A percentile compares a stretch with the other conserved stretches of the same genome.
These are phyloP conservation scores for Rhodomyrtus tomentosa DNA, from an alignment of 345 rosid genomes.

Conservation along the genomic window DNA sequence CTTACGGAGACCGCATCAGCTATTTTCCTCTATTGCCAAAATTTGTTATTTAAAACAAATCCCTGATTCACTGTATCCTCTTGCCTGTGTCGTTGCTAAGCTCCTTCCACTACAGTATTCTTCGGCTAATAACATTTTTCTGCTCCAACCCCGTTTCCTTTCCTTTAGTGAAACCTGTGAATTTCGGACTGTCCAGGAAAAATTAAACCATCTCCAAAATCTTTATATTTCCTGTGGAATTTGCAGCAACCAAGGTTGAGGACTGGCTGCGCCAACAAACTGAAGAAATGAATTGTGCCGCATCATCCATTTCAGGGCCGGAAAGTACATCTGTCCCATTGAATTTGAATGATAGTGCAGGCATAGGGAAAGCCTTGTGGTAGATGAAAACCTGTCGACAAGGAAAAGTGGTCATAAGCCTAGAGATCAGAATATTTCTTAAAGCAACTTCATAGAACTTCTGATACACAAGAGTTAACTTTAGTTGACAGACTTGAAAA, in stretches of 20 bases:
- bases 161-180: not conserved
- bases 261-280: conserved; percentile 89
- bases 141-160: not conserved
- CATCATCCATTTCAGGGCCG: conserved; percentile 52
- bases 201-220: conserved; percentile 69
- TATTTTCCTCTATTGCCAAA: conserved; percentile 1
- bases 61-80: not conserved
- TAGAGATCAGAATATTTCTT: not conserved
- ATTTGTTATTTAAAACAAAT: conserved; percentile 1
- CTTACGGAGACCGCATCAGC: not conserved
- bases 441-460: not conserved
- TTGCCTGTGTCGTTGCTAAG: not conserved
- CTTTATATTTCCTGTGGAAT: conserved; percentile 84
- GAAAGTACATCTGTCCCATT: conserved; percentile 42
- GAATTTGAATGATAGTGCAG: conserved; percentile 72
- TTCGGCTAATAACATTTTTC: not conserved
- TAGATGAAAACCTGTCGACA: conserved; percentile 63
- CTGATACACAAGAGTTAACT: not conserved
- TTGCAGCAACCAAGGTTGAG: conserved; percentile 72
- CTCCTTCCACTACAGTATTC: not conserved
- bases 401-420: not conserved
- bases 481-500: not conserved
- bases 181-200: not conserved
- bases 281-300: conserved; percentile 67
- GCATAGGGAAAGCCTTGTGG: conserved; percentile 99